Evolutionary conservation across 768 basidiomycete genomes (phyloP).

Genomic region (Russula sp.): DNA sequence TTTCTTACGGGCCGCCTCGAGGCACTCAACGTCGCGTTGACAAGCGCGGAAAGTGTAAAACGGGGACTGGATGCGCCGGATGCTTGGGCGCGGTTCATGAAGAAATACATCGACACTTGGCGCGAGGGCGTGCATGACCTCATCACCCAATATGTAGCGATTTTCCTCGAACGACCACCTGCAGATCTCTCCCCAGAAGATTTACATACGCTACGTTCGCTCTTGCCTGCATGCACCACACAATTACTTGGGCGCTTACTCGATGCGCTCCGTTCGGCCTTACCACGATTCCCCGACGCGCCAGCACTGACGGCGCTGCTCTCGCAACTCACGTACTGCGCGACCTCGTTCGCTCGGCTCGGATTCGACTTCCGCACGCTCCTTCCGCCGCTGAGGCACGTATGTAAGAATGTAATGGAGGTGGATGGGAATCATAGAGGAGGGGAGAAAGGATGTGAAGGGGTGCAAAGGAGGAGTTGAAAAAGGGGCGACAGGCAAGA

Average conservation of each 20-base stretch:
- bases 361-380: slow-evolving; percentile 83
- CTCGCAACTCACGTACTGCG: slow-evolving; percentile 92
- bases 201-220: slow-evolving; percentile 44
- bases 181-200: slow-evolving; percentile 34
- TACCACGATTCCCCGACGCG: slow-evolving; percentile 58
- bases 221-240: slow-evolving; percentile 64
- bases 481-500: too few relatives aligned
- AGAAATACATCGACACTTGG: slow-evolving; percentile 87
- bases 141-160: slow-evolving; percentile 83
- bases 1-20: slow-evolving; percentile 74
- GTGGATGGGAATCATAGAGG: too few relatives aligned
- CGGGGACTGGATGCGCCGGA: slow-evolving; percentile 47
- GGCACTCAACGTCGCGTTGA: slow-evolving; percentile 58
- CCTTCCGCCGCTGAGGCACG: too few relatives aligned
- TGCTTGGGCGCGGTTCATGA: slow-evolving; percentile 73
- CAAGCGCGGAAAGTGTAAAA: slow-evolving; percentile 45
- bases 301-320: slow-evolving; percentile 72
- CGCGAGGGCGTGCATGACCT: slow-evolving; percentile 91
- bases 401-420: too few relatives aligned
- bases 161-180: slow-evolving; percentile 72
- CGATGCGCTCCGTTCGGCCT: slow-evolving; percentile 56
- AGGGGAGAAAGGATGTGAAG: too few relatives aligned
- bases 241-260: slow-evolving; percentile 66
- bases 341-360: slow-evolving; percentile 85
- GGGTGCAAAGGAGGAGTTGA: too few relatives aligned